Evolutionary conservation across 164 flowering plant genomes (phyloP).

Genomic region (Dillenia suffruticosa): DNA sequence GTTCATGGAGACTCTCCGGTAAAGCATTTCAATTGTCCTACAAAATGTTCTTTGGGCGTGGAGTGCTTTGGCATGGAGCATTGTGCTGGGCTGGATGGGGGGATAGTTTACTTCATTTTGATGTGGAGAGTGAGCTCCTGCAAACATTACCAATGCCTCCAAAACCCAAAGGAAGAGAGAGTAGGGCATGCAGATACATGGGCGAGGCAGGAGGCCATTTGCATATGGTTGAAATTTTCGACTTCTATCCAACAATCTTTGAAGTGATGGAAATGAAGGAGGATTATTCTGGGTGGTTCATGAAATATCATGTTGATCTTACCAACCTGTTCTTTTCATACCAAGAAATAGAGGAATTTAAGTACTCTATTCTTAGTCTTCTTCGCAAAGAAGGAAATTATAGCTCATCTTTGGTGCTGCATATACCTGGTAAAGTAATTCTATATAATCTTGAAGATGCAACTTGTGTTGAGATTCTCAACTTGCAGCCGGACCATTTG

Average conservation of each 20-base stretch:
- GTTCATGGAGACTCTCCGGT: constrained; percentile 8
- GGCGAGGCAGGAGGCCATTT: constrained; percentile 18
- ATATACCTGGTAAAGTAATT: constrained; percentile 3
- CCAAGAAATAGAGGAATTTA: too few species aligned
- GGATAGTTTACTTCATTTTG: constrained; percentile 8
- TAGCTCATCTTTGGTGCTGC: not conserved
- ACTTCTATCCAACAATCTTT: constrained; percentile 2
- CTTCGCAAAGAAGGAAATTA: not conserved
- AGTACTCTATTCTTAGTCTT: constrained; percentile 1
- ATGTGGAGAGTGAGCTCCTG: not conserved
- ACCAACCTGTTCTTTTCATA: not conserved
- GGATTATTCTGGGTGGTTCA: constrained; percentile 16
- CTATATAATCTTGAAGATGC: not conserved
- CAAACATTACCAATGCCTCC: constrained; percentile 6
- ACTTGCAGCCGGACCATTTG: not conserved
- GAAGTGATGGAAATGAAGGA: constrained; percentile 18
- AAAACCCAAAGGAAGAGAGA: not conserved
- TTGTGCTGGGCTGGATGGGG: constrained; percentile 15
- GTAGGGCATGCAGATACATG: constrained; percentile 4
- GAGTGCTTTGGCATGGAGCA: constrained; percentile 23
- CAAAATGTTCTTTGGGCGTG: not conserved
- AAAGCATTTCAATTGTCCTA: not conserved
- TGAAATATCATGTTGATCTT: constrained; percentile 16
- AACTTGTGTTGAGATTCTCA: not conserved
- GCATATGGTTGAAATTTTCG: constrained; percentile 12